Percentiles rank a stretch among this genome's conserved stretches.
Conservation (phyloP, 2,329 filamentous ascomycete species). For the Stachybotrys chlorohalonatus region DNA sequence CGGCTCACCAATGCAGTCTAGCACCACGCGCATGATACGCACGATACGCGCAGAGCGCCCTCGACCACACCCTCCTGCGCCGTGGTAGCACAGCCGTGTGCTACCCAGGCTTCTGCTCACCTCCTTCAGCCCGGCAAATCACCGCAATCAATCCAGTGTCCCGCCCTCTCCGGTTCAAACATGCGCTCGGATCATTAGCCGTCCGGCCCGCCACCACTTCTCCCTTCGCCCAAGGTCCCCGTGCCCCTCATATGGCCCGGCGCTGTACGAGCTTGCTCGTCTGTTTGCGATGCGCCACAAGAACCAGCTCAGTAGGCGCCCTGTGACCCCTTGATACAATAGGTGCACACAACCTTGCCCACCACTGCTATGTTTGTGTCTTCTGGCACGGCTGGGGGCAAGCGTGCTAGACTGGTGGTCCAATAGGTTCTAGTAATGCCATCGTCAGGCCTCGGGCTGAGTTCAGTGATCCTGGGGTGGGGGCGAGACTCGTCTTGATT, state of each 20-base stretch:
- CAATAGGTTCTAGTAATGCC: background rate
- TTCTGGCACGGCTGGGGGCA: too few species aligned
- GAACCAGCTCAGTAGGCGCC: background rate
- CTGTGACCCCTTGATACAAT: background rate
- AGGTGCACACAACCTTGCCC: background rate
- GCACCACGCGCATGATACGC: background rate
- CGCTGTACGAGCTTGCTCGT: background rate
- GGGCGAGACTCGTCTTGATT: background rate
- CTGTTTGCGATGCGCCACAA: background rate
- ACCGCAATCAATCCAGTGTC: background rate
- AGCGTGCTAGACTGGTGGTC: background rate
- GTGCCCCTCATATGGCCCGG: background rate
- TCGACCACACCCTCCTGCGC: background rate
- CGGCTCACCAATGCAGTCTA: background rate
- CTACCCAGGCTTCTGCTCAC: background rate
- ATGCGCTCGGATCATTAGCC: background rate
- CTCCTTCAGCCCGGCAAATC: background rate
- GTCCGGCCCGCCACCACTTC: background rate
- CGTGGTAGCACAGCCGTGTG: background rate
- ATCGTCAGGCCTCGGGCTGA: background rate
- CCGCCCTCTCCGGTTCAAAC: background rate
- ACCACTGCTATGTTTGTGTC: background rate
- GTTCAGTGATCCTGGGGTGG: background rate
- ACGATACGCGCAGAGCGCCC: too few species aligned
- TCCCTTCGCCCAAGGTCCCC: background rate